These are phyloP conservation scores for Zygosaccharomyces pseudobailii DNA, from an alignment of 1,139 yeast genomes.

Conservation along the genomic window DNA sequence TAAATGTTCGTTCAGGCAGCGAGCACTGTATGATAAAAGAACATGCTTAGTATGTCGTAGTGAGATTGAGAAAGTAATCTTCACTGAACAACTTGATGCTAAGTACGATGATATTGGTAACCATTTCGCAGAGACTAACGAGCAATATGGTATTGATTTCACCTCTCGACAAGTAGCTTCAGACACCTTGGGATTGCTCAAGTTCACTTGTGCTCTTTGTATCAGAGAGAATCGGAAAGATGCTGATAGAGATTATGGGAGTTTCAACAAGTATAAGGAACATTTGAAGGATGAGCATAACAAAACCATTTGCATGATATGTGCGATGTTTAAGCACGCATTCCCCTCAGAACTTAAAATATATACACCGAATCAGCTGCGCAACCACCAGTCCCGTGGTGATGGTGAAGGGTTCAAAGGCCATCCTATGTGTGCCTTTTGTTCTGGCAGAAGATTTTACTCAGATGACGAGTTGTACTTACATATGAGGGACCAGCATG, in stretches of 20 bases:
- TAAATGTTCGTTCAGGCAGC: slow-evolving; percentile 72
- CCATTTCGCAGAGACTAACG: slow-evolving; percentile 39
- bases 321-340: slow-evolving; percentile 69
- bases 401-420: slow-evolving; percentile 71
- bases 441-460: slow-evolving; percentile 70
- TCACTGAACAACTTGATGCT: slow-evolving; percentile 48
- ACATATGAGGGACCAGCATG: slow-evolving; percentile 83
- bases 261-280: slow-evolving; percentile 54
- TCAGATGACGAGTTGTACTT: slow-evolving; percentile 81
- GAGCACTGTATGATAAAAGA: slow-evolving; percentile 71
- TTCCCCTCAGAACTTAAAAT: slow-evolving; percentile 68
- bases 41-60: slow-evolving; percentile 82
- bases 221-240: slow-evolving; percentile 23
- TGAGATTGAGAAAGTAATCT: slow-evolving; percentile 53
- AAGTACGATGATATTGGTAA: slow-evolving; percentile 37
- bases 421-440: slow-evolving; percentile 86
- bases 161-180: slow-evolving; percentile 42
- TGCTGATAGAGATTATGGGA: slow-evolving; percentile 35
- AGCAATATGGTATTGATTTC: slow-evolving; percentile 48
- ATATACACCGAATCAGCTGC: slow-evolving; percentile 58
- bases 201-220: slow-evolving; percentile 51
- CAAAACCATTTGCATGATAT: slow-evolving; percentile 63
- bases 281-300: slow-evolving; percentile 65
- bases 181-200: slow-evolving; percentile 49
- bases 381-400: slow-evolving; percentile 67